A percentile compares a stretch with the other conserved stretches of the same genome.
Evolutionary conservation across 2,329 filamentous ascomycete genomes (phyloP).

Genomic region (Thielaviopsis euricoi): DNA sequence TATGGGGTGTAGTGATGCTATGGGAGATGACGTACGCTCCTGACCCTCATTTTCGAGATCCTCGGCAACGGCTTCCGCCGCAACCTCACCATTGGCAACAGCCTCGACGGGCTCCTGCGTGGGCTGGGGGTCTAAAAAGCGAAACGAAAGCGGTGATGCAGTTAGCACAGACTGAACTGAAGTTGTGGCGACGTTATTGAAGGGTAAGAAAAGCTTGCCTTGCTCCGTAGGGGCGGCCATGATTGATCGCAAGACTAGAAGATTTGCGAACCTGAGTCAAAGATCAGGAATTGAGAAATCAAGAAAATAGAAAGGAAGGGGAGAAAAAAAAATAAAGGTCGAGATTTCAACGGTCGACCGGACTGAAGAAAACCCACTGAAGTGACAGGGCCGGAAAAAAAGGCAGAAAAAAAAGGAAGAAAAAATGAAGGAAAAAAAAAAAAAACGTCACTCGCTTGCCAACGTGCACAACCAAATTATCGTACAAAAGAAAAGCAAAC

Average conservation of each 20-base stretch:
- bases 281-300: constrained; percentile 1
- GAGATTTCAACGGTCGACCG: neutral
- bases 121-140: constrained; percentile 2
- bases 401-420: neutral
- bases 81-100: neutral
- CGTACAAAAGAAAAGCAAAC: neutral
- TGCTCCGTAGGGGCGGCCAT: constrained; percentile 8
- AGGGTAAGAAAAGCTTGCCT: neutral
- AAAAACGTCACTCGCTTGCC: constrained; percentile 6
- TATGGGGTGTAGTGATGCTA: neutral
- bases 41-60: constrained; percentile 2
- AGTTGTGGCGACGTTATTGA: neutral
- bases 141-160: too few relatives aligned
- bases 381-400: neutral
- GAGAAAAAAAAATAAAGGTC: neutral
- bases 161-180: constrained; percentile 2
- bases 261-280: neutral
- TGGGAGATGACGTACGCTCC: neutral
- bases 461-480: neutral
- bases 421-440: constrained; percentile 1
- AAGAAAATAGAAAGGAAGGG: neutral
- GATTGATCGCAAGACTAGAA: constrained; percentile 5
- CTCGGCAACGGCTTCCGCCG: neutral
- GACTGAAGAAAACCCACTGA: neutral
- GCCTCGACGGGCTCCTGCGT: constrained; percentile 8